Conservation (phyloP, 441 rosid species). For the Adansonia gregorii region DNA sequence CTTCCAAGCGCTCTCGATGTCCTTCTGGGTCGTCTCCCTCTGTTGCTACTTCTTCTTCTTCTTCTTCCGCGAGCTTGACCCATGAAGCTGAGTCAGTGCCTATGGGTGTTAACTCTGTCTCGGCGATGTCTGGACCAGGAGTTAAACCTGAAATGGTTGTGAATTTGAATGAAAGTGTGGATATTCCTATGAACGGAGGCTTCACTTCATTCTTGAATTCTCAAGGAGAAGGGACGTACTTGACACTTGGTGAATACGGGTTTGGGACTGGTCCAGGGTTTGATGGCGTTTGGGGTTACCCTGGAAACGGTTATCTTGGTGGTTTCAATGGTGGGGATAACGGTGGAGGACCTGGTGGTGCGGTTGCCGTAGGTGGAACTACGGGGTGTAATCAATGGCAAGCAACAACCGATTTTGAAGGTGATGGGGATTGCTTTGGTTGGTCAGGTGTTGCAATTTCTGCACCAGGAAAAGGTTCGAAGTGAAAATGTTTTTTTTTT, state of each 20-base stretch:
- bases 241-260: conserved; percentile 43
- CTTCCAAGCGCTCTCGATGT: conserved; percentile 53
- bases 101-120: conserved; percentile 25
- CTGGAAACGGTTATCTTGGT: conserved; percentile 27
- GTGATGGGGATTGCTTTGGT: conserved; percentile 41
- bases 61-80: conserved; percentile 30
- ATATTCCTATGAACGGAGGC: conserved; percentile 32
- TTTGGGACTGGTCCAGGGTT: conserved; percentile 42
- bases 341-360: conserved; percentile 21
- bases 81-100: conserved; percentile 33
- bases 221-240: conserved; percentile 37
- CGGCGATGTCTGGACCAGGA: conserved; percentile 19
- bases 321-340: conserved; percentile 23
- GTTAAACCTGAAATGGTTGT: conserved; percentile 25
- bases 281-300: conserved; percentile 45
- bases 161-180: conserved; percentile 38
- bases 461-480: conserved; percentile 43
- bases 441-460: conserved; percentile 60
- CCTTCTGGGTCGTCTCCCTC: conserved; percentile 28
- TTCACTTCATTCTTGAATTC: conserved; percentile 40
- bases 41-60: conserved; percentile 32
- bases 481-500: conserved; percentile 26
- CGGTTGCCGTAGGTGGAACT: not conserved
- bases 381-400: conserved; percentile 48
- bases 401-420: conserved; percentile 39